Evolutionary conservation across 139 green algal species (phyloP), one percentile per base, ranked within the genome.

Genomic region (Coccomyxa sp.): DNA sequence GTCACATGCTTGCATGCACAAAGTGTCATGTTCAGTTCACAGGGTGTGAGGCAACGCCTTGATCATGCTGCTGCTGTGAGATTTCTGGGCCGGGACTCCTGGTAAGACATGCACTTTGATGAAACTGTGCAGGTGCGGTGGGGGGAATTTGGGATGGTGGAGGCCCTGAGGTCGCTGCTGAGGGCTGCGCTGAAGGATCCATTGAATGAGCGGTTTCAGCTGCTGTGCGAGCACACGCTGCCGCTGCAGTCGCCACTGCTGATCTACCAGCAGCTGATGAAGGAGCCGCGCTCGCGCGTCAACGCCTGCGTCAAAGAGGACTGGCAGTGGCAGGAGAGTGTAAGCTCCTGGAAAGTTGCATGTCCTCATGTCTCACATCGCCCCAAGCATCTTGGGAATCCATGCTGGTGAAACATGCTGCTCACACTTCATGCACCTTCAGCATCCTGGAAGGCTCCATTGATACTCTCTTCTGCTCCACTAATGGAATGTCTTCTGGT

Each of bases 171-270:
- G 1, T 14, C 30, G 76, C 68, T 92, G 82, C 59, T 92, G 63
- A n/a, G 59, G 27, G 78, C 84, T 13, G 89, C 89, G 23, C 77
- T 92, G 60, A 1, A 38, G 67, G 87, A 92, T 51, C 83, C 89
- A 0, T n/a, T 80, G 21, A 90, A 90, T 38, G 38, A 86, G 82
- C 84, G 82, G 32, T 92, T 91, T 83, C 76, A 86, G 63, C 85
- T 92, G 81, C 25, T 89, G 21, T 86, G 75, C 28, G 89, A 91
- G 31, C 60, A 76, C 38, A 86, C 67, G 67, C 30, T 89, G 17
- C 87, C 89, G 17, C 84, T 92, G 32, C 86, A 90, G 32, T 77
- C 87, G 11, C 79, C 84, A 10, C 21, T 81, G 13, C 38, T 79
- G n/a, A 78, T 87, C 12, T 91, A 88, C 38, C 23, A 79, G 45